phyloP scores from a whole-genome alignment of 805 yeast species.

The Myxozyma mucilagina region DNA sequence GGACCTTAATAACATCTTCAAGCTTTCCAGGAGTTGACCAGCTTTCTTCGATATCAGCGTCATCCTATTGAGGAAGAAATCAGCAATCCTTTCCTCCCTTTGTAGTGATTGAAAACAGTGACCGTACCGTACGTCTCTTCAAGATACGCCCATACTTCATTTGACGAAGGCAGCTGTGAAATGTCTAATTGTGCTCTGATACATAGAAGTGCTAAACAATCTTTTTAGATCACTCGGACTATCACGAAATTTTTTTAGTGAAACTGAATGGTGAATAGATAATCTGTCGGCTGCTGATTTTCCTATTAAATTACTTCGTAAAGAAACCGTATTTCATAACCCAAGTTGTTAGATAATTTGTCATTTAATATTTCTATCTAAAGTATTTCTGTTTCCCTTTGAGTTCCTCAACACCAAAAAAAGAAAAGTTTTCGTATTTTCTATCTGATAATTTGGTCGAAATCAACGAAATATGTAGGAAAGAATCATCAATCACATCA shows the following conservation, averaged over 20 bases:
- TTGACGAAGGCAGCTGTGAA: neutral
- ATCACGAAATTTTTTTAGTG: neutral
- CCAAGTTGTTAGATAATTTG: slow-evolving; percentile 7
- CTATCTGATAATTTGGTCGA: neutral
- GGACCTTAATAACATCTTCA: neutral
- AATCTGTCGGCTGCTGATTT: neutral
- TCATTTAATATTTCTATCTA: slow-evolving; percentile 16
- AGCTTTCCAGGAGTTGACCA: slow-evolving; percentile 5
- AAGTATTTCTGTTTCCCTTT: slow-evolving; percentile 6
- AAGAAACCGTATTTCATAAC: slow-evolving; percentile 6
- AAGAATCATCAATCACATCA: slow-evolving; percentile 1
- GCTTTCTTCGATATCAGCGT: slow-evolving; percentile 8
- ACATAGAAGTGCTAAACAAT: slow-evolving; percentile 10
- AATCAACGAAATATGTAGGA: neutral
- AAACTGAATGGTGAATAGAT: neutral
- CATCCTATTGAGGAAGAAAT: neutral
- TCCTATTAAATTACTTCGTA: neutral
- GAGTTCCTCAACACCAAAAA: slow-evolving; percentile 14
- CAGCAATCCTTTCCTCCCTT: too few relatives aligned
- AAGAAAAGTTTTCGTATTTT: neutral
- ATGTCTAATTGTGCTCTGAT: neutral
- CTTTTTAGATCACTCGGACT: neutral
- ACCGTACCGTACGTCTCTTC: slow-evolving; percentile 7
- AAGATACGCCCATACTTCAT: slow-evolving; percentile 15
- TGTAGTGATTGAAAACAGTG: slow-evolving; percentile 16